A percentile compares a stretch with the other conserved stretches of the same genome.
Evolutionary conservation across 768 basidiomycete genomes (phyloP).

Genomic region (Lactarius hatsudake): DNA sequence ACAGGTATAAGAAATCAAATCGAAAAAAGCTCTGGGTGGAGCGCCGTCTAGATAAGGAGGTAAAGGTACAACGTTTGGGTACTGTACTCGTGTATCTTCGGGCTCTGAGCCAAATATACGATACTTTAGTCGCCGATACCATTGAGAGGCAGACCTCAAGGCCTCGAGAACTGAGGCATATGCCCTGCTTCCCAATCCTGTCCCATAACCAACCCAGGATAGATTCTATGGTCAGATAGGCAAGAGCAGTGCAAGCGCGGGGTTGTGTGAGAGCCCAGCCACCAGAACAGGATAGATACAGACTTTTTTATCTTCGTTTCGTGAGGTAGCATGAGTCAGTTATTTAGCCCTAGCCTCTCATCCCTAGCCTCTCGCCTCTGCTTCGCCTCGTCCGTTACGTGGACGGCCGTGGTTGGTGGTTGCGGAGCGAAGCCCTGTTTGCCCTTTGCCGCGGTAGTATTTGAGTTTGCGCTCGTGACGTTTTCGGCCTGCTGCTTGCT

Average conservation of each 20-base stretch:
- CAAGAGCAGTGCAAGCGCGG: neutral
- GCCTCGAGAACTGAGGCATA: too few species aligned
- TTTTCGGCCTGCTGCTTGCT: slow-evolving; percentile 19
- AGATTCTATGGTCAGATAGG: neutral
- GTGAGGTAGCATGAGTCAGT: neutral
- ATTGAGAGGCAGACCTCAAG: neutral
- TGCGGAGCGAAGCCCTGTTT: slow-evolving; percentile 13
- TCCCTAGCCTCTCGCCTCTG: slow-evolving; percentile 37
- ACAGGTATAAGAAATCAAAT: slow-evolving; percentile 15
- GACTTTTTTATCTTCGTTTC: neutral
- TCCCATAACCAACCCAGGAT: too few species aligned
- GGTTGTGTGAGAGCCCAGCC: neutral
- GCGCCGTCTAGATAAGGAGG: neutral
- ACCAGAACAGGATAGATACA: neutral
- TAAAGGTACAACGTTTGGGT: neutral
- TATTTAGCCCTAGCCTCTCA: slow-evolving; percentile 34
- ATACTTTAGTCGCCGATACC: neutral
- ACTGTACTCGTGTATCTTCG: neutral
- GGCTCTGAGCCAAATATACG: neutral
- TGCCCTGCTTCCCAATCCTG: too few species aligned
- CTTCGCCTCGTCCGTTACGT: slow-evolving; percentile 36
- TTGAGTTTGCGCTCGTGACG: slow-evolving; percentile 7
- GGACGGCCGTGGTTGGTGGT: slow-evolving; percentile 7
- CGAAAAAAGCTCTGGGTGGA: neutral
- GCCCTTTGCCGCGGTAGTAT: slow-evolving; percentile 16